Evolutionary conservation across 192 early-diverging fungal genomes (phyloP).

Genomic region (Coemansia sp.): DNA sequence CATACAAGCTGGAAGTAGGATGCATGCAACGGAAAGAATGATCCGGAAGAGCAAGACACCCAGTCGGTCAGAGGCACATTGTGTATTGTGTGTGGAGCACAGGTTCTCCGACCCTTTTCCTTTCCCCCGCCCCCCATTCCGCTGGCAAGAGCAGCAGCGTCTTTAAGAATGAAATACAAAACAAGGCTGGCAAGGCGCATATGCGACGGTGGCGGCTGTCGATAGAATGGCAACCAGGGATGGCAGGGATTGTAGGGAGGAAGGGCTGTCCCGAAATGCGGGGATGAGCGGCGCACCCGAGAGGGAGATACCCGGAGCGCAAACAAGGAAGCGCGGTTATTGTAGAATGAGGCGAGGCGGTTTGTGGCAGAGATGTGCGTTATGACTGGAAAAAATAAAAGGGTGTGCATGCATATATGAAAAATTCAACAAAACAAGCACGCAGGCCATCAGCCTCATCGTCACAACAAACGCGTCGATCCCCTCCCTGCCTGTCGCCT

Average conservation of each 20-base stretch:
- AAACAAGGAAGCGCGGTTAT: constrained; percentile 13
- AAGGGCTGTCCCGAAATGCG: constrained; percentile 12
- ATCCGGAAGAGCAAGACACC: not conserved
- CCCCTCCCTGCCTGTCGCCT: not conserved
- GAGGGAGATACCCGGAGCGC: not conserved
- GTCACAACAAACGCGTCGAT: not conserved
- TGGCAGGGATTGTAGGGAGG: constrained; percentile 5
- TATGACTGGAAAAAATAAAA: constrained; percentile 13
- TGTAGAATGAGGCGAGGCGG: constrained; percentile 13
- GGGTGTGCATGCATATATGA: constrained; percentile 15
- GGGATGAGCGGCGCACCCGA: not conserved
- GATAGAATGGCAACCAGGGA: not conserved
- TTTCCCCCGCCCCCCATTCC: not conserved
- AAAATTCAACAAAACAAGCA: constrained; percentile 3
- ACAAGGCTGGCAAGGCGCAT: not conserved
- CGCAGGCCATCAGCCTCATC: constrained; percentile 6
- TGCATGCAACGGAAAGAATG: not conserved
- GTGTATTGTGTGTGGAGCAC: not conserved
- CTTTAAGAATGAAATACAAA: not conserved
- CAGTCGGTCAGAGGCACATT: too few species aligned
- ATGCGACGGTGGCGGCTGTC: not conserved
- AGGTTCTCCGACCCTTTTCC: not conserved
- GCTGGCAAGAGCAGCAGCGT: not conserved
- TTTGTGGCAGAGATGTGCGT: constrained; percentile 9
- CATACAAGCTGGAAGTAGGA: not conserved